Base-by-base conservation (phyloP, 1,139 yeast genomes). In the Debaryomycetaceae sp. region DNA sequence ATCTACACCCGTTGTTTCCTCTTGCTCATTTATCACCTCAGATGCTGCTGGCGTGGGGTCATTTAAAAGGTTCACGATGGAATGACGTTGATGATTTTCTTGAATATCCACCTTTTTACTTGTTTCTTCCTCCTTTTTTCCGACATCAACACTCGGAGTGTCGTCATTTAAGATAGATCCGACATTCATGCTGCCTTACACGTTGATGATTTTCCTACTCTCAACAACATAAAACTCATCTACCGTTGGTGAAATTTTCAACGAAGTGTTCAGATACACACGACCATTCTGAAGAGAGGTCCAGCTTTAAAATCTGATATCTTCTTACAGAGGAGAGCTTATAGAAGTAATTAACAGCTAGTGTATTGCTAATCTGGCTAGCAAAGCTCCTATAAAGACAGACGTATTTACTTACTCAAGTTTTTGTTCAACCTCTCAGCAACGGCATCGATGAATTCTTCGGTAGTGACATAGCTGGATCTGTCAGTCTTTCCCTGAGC, bases 381-480 rank as follows among this genome's bases (percentile, higher is more conserved):
- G 20, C 20, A 17, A 17, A 17, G 20, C 20, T 4, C 20, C 20
- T 17, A 17, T 17, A 17, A 17, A 27, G 4, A 27, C 31, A 27
- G 8, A 20, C 39, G 27, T 37, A 34, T 34, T 43, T 42, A 49
- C 33, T 40, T 37, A 27, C 52, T 62, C 55, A 66, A 63, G 54
- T 61, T 63, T 53, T 63, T 59, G 52, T 60, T 60, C 56, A 71
- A 66, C 55, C 73, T 66, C 45, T 52, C 55, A 39, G 69, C 65
- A 39, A 91, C 97, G 35, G 88, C 89, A 56, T 87, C 93, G 56
- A 91, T 79, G 68, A 89, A 91, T 68, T 88, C 97, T 64, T 86
- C 90, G 46, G 97, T 91, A 47, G 93, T 85, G 39, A 89, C 97
- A 57, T 87, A 91, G 34, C 85, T 66, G 27, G 80, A 68, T 64